Conservation (phyloP, 495 filamentous ascomycete species). For the Letharia columbiana region DNA sequence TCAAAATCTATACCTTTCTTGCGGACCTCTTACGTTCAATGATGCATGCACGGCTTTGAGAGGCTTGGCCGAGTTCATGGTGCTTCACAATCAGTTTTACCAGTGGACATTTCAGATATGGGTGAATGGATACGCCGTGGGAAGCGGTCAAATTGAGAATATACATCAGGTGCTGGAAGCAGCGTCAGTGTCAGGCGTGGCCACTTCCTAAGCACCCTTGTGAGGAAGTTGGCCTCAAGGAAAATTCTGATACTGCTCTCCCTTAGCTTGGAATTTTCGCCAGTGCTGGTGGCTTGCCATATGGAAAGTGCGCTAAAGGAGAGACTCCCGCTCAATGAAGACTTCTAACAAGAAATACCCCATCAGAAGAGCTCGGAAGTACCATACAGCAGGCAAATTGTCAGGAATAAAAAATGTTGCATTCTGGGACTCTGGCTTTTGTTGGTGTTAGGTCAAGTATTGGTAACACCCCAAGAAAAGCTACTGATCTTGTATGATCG, state of each 20-base stretch:
- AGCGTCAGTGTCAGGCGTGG: not conserved
- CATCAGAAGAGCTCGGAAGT: not conserved
- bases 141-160: constrained; percentile 1
- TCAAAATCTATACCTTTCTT: not conserved
- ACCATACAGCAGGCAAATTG: not conserved
- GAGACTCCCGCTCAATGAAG: not conserved
- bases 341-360: not conserved
- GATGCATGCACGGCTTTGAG: constrained; percentile 13
- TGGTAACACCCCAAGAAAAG: no score
- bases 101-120: not conserved
- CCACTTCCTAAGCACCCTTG: not conserved
- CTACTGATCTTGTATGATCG: no score
- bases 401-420: no score
- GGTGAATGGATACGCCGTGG: not conserved
- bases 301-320: not conserved
- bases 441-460: no score
- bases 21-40: constrained; percentile 3
- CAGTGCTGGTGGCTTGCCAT: not conserved
- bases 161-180: not conserved
- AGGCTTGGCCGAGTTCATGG: constrained; percentile 10
- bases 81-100: not conserved
- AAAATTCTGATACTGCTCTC: not conserved
- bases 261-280: not conserved
- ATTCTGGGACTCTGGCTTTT: no score
- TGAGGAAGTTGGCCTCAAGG: not conserved